Evolutionary conservation across 2,329 filamentous ascomycete species (phyloP).

Genomic region (Phyllosticta citribraziliensis): DNA sequence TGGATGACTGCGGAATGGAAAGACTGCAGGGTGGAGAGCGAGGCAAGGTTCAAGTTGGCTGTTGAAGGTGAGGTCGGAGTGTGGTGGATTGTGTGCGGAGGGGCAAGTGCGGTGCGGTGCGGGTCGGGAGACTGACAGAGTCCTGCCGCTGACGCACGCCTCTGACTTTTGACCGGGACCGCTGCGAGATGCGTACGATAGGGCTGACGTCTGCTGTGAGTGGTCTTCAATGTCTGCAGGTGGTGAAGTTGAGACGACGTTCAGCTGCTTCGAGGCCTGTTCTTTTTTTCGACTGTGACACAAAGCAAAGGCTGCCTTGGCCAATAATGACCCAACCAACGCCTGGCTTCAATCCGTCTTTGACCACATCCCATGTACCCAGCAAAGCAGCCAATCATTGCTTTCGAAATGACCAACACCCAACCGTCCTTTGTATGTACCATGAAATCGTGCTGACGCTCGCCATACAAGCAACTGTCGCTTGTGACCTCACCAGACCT

Average conservation of each 20-base stretch:
- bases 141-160: background rate
- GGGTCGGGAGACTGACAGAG: background rate
- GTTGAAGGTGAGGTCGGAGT: background rate
- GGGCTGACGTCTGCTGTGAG: too few relatives aligned
- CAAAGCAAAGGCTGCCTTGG: too few relatives aligned
- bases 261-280: too few relatives aligned
- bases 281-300: too few relatives aligned
- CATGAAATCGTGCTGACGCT: background rate
- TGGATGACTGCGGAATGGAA: background rate
- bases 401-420: too few relatives aligned
- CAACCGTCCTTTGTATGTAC: background rate
- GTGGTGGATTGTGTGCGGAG: background rate
- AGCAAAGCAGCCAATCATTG: too few relatives aligned
- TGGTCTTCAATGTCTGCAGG: too few relatives aligned
- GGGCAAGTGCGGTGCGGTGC: background rate
- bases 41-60: background rate
- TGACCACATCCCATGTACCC: too few relatives aligned
- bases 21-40: background rate
- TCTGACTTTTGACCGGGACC: background rate
- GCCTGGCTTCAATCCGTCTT: too few relatives aligned
- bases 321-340: too few relatives aligned
- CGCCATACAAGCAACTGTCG: background rate
- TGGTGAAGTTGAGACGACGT: too few relatives aligned
- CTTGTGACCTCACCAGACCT: constrained; percentile 1
- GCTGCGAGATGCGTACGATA: background rate